These are phyloP conservation scores for Phaeosphaeriaceae sp. DNA, from an alignment of 2,329 filamentous ascomycete species.

Conservation along the genomic window DNA sequence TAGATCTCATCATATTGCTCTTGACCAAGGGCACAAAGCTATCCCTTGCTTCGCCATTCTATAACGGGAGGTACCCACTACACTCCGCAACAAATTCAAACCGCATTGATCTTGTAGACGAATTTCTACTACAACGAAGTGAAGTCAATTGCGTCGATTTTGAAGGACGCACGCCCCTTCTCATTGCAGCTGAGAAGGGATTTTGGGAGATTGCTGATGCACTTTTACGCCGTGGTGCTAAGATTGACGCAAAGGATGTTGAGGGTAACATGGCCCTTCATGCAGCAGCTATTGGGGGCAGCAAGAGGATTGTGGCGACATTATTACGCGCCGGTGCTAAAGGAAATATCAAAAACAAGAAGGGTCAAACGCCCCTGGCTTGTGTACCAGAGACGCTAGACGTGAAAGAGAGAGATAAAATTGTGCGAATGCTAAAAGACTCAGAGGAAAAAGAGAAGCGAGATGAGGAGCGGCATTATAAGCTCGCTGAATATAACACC, in stretches of 20 bases:
- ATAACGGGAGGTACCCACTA: constrained; percentile 31
- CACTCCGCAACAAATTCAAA: constrained; percentile 35
- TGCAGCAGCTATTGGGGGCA: constrained; percentile 23
- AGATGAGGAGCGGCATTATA: constrained; percentile 8
- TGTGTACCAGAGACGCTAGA: constrained; percentile 17
- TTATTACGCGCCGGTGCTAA: constrained; percentile 30
- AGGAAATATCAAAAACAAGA: constrained; percentile 19
- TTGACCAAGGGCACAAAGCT: constrained; percentile 28
- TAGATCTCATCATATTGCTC: constrained; percentile 29
- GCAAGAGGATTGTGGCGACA: constrained; percentile 13
- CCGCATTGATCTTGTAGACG: constrained; percentile 31
- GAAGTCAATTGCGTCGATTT: constrained; percentile 26
- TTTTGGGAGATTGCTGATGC: constrained; percentile 27
- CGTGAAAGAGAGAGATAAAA: constrained; percentile 25
- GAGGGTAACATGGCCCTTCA: constrained; percentile 33
- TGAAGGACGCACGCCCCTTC: constrained; percentile 27
- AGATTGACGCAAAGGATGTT: constrained; percentile 18
- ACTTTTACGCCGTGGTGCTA: constrained; percentile 27
- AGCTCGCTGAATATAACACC: constrained; percentile 9
- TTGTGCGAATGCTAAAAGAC: constrained; percentile 27
- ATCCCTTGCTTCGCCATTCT: constrained; percentile 26
- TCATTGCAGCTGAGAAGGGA: constrained; percentile 27
- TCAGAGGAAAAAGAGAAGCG: constrained; percentile 21
- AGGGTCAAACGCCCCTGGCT: constrained; percentile 21
- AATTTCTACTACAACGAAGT: constrained; percentile 24